A percentile compares a stretch with the other conserved stretches of the same genome.
phyloP scores from a whole-genome alignment of 257 asterid species.

The Petrea volubilis region DNA sequence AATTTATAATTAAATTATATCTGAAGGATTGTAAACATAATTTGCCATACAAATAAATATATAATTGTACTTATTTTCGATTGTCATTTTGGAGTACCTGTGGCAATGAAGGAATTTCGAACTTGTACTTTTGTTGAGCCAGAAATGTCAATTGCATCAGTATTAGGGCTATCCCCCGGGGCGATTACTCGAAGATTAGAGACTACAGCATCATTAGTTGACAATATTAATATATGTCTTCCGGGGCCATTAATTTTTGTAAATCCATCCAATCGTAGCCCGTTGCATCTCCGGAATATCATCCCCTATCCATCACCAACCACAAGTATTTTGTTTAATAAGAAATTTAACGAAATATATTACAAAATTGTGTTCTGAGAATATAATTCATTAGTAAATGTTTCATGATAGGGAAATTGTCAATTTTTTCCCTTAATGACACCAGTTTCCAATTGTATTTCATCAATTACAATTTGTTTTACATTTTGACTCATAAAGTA shows the following conservation, averaged over 20 bases:
- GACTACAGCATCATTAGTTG: slow-evolving; percentile 36
- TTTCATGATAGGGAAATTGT: too few species aligned
- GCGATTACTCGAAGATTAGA: slow-evolving; percentile 52
- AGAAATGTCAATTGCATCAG: slow-evolving; percentile 59
- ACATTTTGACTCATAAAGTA: too few species aligned
- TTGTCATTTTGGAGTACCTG: slow-evolving; percentile 35
- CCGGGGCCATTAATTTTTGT: slow-evolving; percentile 51
- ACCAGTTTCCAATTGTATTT: too few species aligned
- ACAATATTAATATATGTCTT: slow-evolving; percentile 46
- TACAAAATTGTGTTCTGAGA: too few species aligned
- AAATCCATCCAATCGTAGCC: slow-evolving; percentile 47
- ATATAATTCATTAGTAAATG: too few species aligned
- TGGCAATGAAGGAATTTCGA: slow-evolving; percentile 48
- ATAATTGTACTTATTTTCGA: too few species aligned
- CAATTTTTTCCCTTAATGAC: too few species aligned
- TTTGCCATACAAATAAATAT: too few species aligned
- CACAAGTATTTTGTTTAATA: neutral
- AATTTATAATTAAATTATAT: too few species aligned
- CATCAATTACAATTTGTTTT: too few species aligned
- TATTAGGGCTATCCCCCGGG: slow-evolving; percentile 65
- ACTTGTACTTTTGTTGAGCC: slow-evolving; percentile 42
- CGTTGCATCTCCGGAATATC: slow-evolving; percentile 51
- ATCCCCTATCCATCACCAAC: slow-evolving; percentile 39
- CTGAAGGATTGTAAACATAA: too few species aligned
- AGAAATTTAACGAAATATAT: too few species aligned